Evolutionary conservation across 441 rosid genomes (phyloP).

Genomic region (Cnidoscolus chayamansa): DNA sequence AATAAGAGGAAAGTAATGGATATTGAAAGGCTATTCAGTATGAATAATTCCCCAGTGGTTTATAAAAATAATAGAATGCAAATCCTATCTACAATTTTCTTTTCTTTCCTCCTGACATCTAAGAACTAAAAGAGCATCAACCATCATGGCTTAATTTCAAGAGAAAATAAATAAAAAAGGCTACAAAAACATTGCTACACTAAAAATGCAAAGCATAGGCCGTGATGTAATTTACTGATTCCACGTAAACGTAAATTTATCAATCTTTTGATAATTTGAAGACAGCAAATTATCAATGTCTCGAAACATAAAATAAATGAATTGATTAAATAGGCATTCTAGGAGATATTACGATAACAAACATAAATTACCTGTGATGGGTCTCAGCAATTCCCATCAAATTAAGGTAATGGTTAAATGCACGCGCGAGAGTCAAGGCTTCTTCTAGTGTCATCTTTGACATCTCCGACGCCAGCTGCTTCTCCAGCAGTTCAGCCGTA

Average conservation of each 20-base stretch:
- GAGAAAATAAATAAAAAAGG: background rate
- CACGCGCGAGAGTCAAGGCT: slow-evolving; percentile 85
- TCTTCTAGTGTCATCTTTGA: slow-evolving; percentile 81
- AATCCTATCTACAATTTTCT: background rate
- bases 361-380: slow-evolving; percentile 62
- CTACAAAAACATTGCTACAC: background rate
- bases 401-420: slow-evolving; percentile 85
- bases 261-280: background rate
- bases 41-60: background rate
- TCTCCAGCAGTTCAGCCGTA: slow-evolving; percentile 75
- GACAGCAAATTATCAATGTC: background rate
- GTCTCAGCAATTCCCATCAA: slow-evolving; percentile 95
- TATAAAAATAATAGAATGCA: background rate
- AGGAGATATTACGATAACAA: background rate
- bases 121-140: background rate
- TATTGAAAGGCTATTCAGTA: background rate
- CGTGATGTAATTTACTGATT: slow-evolving; percentile 1
- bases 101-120: background rate
- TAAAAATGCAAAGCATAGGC: background rate
- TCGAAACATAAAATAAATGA: background rate
- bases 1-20: background rate
- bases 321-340: slow-evolving; percentile 1
- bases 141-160: background rate
- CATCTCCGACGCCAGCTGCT: slow-evolving; percentile 74
- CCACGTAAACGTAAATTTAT: background rate